These are phyloP conservation scores for Pestalotiopsis fici DNA, from an alignment of 2,329 filamentous ascomycete species.

Conservation along the genomic window DNA sequence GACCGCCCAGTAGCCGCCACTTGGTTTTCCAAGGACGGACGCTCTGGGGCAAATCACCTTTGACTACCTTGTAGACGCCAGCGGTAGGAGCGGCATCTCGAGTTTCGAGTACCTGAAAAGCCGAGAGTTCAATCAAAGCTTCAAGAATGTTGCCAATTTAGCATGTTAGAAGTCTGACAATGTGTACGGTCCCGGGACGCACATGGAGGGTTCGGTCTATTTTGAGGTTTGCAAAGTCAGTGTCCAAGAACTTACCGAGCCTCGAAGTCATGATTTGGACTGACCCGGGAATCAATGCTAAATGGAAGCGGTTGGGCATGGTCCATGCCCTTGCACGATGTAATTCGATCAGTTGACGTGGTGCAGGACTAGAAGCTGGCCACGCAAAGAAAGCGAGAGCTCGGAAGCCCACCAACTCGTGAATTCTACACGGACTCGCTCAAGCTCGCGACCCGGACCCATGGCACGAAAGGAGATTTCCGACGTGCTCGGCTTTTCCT, in stretches of 20 bases:
- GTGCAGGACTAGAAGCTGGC: conserved; percentile 40
- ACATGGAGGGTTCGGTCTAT: conserved; percentile 36
- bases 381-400: conserved; percentile 33
- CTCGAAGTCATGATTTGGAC: neutral
- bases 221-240: conserved; percentile 42
- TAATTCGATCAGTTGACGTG: conserved; percentile 42
- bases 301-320: conserved; percentile 52
- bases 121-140: conserved; percentile 42
- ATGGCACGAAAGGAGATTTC: conserved; percentile 11
- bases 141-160: conserved; percentile 53
- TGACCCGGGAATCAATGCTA: neutral
- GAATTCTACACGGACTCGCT: conserved; percentile 36
- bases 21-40: conserved; percentile 34
- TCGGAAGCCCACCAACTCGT: conserved; percentile 17
- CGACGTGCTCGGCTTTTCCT: conserved; percentile 16
- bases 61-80: conserved; percentile 50
- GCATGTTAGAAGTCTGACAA: conserved; percentile 43
- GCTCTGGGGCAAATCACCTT: conserved; percentile 41
- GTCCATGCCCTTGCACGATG: conserved; percentile 51
- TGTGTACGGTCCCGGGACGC: conserved; percentile 22
- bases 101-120: conserved; percentile 51
- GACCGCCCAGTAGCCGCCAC: conserved; percentile 36
- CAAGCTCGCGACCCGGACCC: conserved; percentile 28
- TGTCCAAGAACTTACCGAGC: neutral
- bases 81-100: conserved; percentile 44